Conservation (phyloP, 1,284 basidiomycete genomes). For the Paramarasmius palmivorus region DNA sequence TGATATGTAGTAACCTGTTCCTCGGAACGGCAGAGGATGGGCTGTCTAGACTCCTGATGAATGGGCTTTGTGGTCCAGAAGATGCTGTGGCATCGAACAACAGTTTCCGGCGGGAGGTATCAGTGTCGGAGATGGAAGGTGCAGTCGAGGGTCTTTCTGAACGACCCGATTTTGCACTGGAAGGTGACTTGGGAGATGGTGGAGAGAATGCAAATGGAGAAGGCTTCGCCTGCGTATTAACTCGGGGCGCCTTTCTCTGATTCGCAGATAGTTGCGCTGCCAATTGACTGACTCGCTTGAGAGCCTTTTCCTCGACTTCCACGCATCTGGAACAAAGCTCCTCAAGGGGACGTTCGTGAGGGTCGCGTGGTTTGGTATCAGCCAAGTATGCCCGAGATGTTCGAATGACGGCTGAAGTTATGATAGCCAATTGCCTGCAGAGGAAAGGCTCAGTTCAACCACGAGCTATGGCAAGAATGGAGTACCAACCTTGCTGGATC, state of each 20-base stretch:
- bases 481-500: constrained; percentile 36
- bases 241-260: constrained; percentile 15
- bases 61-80: constrained; percentile 11
- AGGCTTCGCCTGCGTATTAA: not conserved
- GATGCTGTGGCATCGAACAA: constrained; percentile 16
- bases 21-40: constrained; percentile 20
- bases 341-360: constrained; percentile 33
- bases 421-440: constrained; percentile 68
- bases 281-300: constrained; percentile 60
- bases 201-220: constrained; percentile 3
- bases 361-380: constrained; percentile 27
- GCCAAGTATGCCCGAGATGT: constrained; percentile 42
- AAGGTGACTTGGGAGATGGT: constrained; percentile 10
- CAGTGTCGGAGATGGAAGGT: constrained; percentile 33
- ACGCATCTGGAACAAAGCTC: constrained; percentile 64
- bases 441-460: constrained; percentile 25
- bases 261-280: constrained; percentile 41
- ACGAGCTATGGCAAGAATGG: too few species aligned
- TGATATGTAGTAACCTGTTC: constrained; percentile 27
- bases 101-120: constrained; percentile 23
- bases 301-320: constrained; percentile 71
- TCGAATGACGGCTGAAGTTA: constrained; percentile 73
- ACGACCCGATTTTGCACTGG: constrained; percentile 20
- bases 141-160: constrained; percentile 43
- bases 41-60: constrained; percentile 11